Base-by-base conservation (phyloP, 2,329 filamentous ascomycete genomes). In the Pseudogymnoascus sp. region DNA sequence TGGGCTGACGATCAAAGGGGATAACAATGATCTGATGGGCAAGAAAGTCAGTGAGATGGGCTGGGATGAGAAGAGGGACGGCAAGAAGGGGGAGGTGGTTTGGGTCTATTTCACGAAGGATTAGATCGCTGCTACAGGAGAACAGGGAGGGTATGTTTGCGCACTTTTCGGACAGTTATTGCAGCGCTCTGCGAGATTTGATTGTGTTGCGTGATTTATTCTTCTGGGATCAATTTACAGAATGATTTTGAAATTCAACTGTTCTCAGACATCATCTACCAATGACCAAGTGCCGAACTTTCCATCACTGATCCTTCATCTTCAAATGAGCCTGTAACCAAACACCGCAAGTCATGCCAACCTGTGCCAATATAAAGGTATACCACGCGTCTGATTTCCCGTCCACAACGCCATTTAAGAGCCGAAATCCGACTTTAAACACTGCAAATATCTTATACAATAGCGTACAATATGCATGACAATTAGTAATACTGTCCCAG, bases 91-190 rank as follows among this genome's bases (percentile, higher is more conserved):
- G 0, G 74, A 76, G 65, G 76, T 83, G 2, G 78, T 84, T n/a
- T 84, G 81, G 69, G 63, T 85, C 13, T 86, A 82, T 75, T 74
- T 84, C 59, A 80, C 77, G 15, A 83, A 81, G 69, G 77, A 66
- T 56, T 68, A 45, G 8, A 35, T 33, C 10, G 5, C 10, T 33
- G 26, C 13, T 52, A 12, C 5, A 6, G 2, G n/a, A 26, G 26
- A 30, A n/a, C n/a, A n/a, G n/a, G n/a, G 45, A 26, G 5, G n/a
- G 1, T 15, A 7, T 52, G 15, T 23, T 52, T n/a, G 26, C 45
- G 15, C 2, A 19, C 5, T 38, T 38, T 45, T 26, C 2, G 12
- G 21, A 5, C 12, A 15, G 13, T 28, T 33, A 7, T 33, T 52
- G 15, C 2, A 30, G n/a, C 15, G 26, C 7, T 12, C 26, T 19